A percentile compares a stretch with the other conserved stretches of the same genome.
Evolutionary conservation across 805 yeast species (phyloP).

Genomic region (Saccharomycopsis javanensis): DNA sequence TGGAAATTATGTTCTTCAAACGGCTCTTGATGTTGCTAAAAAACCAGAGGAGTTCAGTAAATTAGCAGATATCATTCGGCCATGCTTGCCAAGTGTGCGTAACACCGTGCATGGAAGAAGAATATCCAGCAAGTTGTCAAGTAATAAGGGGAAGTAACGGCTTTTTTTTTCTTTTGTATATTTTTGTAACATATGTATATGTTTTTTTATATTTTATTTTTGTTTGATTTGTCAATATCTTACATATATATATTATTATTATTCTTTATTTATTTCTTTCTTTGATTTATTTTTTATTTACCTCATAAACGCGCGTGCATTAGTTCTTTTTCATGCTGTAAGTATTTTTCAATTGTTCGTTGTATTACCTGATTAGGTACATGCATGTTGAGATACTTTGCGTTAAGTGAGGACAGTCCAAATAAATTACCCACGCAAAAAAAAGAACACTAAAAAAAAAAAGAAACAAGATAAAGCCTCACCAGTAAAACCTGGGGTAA

Average conservation of each 20-base stretch:
- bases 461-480: too few species aligned
- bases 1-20: slow-evolving; percentile 92
- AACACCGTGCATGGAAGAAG: slow-evolving; percentile 96
- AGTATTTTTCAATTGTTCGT: too few species aligned
- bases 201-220: neutral
- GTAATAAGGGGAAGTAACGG: neutral
- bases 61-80: slow-evolving; percentile 52
- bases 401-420: neutral
- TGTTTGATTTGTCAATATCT: neutral
- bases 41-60: slow-evolving; percentile 40
- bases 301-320: neutral
- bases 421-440: neutral
- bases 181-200: too few species aligned
- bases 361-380: neutral
- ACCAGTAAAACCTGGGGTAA: too few species aligned
- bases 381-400: neutral
- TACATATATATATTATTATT: neutral
- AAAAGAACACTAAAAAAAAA: too few species aligned
- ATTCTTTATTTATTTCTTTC: neutral
- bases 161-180: neutral
- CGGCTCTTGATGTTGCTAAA: slow-evolving; percentile 59
- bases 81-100: slow-evolving; percentile 67
- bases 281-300: neutral
- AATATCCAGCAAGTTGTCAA: slow-evolving; percentile 57
- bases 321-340: neutral